Evolutionary conservation across 345 rosid species (phyloP).

Genomic region (Boechera divaricarpa): DNA sequence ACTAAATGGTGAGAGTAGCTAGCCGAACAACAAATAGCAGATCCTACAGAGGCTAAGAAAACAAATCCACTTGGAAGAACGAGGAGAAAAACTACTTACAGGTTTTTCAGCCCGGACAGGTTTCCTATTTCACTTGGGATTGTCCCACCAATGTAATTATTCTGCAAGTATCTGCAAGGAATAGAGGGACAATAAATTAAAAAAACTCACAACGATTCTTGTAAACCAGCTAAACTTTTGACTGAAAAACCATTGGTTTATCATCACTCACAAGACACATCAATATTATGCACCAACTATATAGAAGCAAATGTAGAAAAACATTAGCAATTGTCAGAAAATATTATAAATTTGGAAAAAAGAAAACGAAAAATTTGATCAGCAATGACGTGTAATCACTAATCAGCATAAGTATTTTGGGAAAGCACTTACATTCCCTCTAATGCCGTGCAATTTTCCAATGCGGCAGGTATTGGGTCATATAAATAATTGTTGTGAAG

Average conservation of each 20-base stretch:
- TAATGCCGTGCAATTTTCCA: conserved; percentile 90
- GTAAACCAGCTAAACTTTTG: conserved; percentile 25
- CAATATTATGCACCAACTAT: conserved; percentile 1
- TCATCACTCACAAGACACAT: conserved; percentile 26
- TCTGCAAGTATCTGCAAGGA: conserved; percentile 80
- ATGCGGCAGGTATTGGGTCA: conserved; percentile 71
- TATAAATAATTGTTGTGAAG: conserved; percentile 83
- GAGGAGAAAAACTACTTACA: conserved; percentile 61
- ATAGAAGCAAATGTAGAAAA: conserved; percentile 6
- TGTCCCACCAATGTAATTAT: conserved; percentile 78
- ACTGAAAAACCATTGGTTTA: conserved; percentile 6
- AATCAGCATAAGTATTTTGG: background rate
- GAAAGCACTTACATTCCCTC: conserved; percentile 69
- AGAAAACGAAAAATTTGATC: background rate
- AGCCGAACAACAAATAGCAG: conserved; percentile 5
- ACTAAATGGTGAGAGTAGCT: conserved; percentile 8
- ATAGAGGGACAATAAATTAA: conserved; percentile 7
- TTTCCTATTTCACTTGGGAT: conserved; percentile 93
- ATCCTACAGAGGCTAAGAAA: conserved; percentile 14
- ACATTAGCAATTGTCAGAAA: background rate
- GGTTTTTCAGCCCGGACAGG: conserved; percentile 61
- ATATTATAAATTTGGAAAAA: background rate
- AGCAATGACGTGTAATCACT: conserved; percentile 16
- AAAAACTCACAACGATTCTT: background rate
- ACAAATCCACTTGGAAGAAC: background rate